Evolutionary conservation across 108 stramenopile genomes (phyloP).

Genomic region (Cyclotella atomus): DNA sequence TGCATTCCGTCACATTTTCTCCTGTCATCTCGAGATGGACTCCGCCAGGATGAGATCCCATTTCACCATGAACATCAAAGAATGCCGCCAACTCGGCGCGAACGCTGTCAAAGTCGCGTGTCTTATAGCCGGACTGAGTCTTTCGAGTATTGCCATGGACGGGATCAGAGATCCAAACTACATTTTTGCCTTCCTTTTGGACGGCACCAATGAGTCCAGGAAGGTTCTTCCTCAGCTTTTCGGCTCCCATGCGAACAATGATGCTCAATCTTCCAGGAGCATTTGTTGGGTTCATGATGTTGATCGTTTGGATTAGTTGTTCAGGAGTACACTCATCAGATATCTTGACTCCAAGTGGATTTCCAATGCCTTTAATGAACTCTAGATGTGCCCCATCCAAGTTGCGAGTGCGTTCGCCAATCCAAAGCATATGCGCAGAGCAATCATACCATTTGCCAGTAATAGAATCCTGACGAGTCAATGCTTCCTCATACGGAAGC

Average conservation of each 20-base stretch:
- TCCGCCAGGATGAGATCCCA: conserved; percentile 98
- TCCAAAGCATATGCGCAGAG: conserved; percentile 99
- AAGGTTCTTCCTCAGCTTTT: conserved; percentile 92
- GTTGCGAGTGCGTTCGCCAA: conserved; percentile 98
- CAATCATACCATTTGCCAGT: conserved; percentile 97
- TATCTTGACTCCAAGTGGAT: conserved; percentile 98
- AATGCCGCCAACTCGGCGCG: conserved; percentile 95
- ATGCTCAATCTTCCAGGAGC: conserved; percentile 96
- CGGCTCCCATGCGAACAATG: conserved; percentile 98
- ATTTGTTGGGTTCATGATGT: conserved; percentile 96
- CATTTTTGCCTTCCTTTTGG: conserved; percentile 93
- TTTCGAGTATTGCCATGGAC: conserved; percentile 99
- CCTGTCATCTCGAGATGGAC: conserved; percentile 98
- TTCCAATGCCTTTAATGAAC: conserved; percentile 96
- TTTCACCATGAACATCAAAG: conserved; percentile 98
- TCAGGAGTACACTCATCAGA: conserved; percentile 96
- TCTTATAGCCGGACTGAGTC: conserved; percentile 94
- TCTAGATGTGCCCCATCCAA: conserved; percentile 98
- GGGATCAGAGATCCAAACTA: conserved; percentile 96
- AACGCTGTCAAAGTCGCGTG: conserved; percentile 94
- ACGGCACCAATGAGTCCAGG: conserved; percentile 97
- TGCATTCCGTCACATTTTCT: conserved; percentile 98
- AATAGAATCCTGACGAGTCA: conserved; percentile 96
- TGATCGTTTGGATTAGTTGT: conserved; percentile 89
- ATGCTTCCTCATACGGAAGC: conserved; percentile 96